These are phyloP conservation scores for Fusarium phyllophilum DNA, from an alignment of 2,329 filamentous ascomycete genomes.

Conservation along the genomic window DNA sequence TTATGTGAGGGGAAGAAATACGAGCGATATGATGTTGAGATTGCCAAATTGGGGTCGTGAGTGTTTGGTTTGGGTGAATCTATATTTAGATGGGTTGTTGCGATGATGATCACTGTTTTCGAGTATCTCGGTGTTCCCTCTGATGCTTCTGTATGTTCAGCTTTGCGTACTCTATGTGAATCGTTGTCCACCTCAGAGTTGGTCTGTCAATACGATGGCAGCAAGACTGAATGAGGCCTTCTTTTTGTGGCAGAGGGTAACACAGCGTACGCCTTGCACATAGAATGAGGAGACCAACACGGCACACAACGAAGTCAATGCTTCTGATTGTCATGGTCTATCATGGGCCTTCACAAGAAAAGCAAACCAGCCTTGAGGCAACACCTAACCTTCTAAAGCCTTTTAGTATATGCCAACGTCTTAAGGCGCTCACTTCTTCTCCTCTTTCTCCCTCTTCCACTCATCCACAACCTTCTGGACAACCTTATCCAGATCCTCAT, in stretches of 20 bases:
- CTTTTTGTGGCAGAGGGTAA: neutral
- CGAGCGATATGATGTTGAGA: constrained; percentile 13
- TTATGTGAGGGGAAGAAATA: constrained; percentile 7
- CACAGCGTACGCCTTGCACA: neutral
- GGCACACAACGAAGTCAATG: neutral
- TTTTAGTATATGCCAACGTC: neutral
- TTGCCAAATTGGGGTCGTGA: neutral
- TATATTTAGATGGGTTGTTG: neutral
- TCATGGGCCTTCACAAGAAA: neutral
- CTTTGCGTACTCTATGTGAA: neutral
- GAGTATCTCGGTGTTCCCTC: neutral
- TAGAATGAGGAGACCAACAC: neutral
- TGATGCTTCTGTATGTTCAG: neutral
- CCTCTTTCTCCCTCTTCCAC: constrained; percentile 28
- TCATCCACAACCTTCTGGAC: constrained; percentile 49
- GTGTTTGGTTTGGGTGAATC: neutral
- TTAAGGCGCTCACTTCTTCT: constrained; percentile 12
- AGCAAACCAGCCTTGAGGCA: neutral
- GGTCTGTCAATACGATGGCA: neutral
- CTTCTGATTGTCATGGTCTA: neutral
- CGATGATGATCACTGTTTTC: neutral
- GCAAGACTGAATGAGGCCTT: neutral
- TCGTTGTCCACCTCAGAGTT: neutral
- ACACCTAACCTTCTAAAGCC: neutral
- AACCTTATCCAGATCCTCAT: constrained; percentile 58